Percentiles rank a stretch among this genome's conserved stretches.
Evolutionary conservation across 2,329 filamentous ascomycete genomes (phyloP).

Genomic region (Fusarium neocosmosporiellum): DNA sequence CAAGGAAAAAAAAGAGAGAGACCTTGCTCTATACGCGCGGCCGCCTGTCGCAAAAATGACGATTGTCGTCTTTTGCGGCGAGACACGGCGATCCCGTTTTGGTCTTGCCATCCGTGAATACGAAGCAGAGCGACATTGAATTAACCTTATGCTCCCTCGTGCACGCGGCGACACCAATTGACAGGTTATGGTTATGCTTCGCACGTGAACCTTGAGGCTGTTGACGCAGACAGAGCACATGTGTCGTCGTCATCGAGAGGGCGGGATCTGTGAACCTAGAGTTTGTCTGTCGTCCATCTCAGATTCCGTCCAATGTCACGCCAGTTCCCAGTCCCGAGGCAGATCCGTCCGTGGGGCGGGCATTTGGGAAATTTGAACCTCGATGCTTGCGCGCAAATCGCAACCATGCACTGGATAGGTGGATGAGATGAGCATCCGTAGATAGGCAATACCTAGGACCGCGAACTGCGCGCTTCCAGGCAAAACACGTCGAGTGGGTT

Average conservation of each 20-base stretch:
- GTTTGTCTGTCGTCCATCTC: conserved; percentile 8
- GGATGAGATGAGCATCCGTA: background rate
- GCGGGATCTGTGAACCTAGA: conserved; percentile 26
- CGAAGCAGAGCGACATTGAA: conserved; percentile 16
- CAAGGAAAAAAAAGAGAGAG: conserved; percentile 21
- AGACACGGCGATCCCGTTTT: conserved; percentile 36
- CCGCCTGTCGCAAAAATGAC: conserved; percentile 19
- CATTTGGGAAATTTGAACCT: conserved; percentile 31
- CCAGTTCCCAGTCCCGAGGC: conserved; percentile 18
- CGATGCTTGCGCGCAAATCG: conserved; percentile 28
- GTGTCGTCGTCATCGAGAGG: conserved; percentile 23
- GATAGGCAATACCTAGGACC: background rate
- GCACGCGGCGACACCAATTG: conserved; percentile 20
- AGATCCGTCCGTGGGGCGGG: conserved; percentile 32
- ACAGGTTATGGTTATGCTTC: conserved; percentile 5
- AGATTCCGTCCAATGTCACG: conserved; percentile 26
- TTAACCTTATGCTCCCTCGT: conserved; percentile 35
- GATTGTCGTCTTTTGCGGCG: conserved; percentile 25
- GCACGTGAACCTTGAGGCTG: conserved; percentile 12
- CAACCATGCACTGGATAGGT: background rate
- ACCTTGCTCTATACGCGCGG: conserved; percentile 22
- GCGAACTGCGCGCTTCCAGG: background rate
- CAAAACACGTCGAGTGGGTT: conserved; percentile 5
- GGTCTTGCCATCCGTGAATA: conserved; percentile 19
- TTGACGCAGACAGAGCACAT: conserved; percentile 10